A percentile compares a stretch with the other conserved stretches of the same genome.
phyloP scores from a whole-genome alignment of 1,284 basidiomycete genomes.

The Malassezia cuniculi region DNA sequence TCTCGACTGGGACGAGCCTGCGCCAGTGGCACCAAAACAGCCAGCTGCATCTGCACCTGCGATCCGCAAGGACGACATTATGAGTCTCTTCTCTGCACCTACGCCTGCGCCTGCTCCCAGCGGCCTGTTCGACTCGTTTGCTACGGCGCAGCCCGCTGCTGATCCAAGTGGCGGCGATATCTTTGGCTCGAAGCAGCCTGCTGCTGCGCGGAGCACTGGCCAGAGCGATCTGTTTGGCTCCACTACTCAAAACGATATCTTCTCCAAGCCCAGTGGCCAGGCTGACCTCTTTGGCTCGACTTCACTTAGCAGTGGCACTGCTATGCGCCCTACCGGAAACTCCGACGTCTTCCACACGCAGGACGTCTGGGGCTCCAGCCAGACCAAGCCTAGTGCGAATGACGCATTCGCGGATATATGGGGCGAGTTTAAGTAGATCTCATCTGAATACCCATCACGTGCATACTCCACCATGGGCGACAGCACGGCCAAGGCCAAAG shows the following conservation, averaged over 20 bases:
- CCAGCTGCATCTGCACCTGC: conserved; percentile 48
- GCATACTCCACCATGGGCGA: too few relatives aligned
- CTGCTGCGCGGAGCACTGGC: too few relatives aligned
- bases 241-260: too few relatives aligned
- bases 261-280: too few relatives aligned
- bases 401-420: conserved; percentile 44
- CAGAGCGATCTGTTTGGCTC: too few relatives aligned
- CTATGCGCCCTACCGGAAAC: too few relatives aligned
- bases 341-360: conserved; percentile 25
- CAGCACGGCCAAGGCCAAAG: too few relatives aligned
- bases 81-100: conserved; percentile 56
- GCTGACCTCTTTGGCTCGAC: too few relatives aligned
- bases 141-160: conserved; percentile 17
- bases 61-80: conserved; percentile 61
- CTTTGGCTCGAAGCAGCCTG: background rate
- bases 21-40: conserved; percentile 39
- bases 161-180: conserved; percentile 1
- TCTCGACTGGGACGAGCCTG: conserved; percentile 58
- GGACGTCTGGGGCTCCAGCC: conserved; percentile 25
- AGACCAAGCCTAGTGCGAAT: conserved; percentile 8
- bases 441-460: too few relatives aligned
- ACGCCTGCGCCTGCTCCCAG: conserved; percentile 5
- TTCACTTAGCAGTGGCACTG: too few relatives aligned
- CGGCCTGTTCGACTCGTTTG: background rate
- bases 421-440: conserved; percentile 38